Evolutionary conservation across 768 basidiomycete genomes (phyloP).

Genomic region (Serendipita indica): DNA sequence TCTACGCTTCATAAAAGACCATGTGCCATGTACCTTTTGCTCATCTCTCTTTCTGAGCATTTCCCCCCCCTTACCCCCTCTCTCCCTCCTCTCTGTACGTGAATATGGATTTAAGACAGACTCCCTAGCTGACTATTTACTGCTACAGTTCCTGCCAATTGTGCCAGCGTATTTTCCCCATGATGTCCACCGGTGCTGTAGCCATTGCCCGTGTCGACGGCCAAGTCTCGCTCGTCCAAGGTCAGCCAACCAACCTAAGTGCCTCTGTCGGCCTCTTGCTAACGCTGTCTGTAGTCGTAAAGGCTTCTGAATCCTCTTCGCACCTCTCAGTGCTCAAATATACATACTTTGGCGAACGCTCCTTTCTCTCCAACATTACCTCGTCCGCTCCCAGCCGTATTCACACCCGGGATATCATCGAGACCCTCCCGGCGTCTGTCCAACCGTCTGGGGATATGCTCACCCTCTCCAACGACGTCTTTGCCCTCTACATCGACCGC

Average conservation of each 20-base stretch:
- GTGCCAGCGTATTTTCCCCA: no score
- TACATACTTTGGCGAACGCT: background rate
- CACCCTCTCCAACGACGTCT: background rate
- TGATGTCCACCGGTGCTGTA: background rate
- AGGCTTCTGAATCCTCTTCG: background rate
- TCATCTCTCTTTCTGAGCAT: no score
- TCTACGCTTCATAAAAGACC: no score
- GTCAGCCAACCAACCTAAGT: background rate
- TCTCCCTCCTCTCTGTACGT: background rate
- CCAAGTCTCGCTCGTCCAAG: conserved; percentile 3
- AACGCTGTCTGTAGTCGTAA: background rate
- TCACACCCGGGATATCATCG: background rate
- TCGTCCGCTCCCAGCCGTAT: background rate
- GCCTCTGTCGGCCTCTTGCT: background rate
- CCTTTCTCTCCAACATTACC: background rate
- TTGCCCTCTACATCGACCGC: background rate
- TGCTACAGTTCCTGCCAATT: background rate
- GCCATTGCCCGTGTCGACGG: conserved; percentile 3
- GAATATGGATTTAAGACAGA: no score
- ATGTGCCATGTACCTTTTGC: background rate
- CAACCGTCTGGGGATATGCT: background rate
- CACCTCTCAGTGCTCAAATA: conserved; percentile 6
- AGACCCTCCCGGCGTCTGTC: background rate
- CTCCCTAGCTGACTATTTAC: background rate
- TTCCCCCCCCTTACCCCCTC: background rate